Conservation (phyloP, 176 grass and related monocot genomes). For the Raddia distichophylla region DNA sequence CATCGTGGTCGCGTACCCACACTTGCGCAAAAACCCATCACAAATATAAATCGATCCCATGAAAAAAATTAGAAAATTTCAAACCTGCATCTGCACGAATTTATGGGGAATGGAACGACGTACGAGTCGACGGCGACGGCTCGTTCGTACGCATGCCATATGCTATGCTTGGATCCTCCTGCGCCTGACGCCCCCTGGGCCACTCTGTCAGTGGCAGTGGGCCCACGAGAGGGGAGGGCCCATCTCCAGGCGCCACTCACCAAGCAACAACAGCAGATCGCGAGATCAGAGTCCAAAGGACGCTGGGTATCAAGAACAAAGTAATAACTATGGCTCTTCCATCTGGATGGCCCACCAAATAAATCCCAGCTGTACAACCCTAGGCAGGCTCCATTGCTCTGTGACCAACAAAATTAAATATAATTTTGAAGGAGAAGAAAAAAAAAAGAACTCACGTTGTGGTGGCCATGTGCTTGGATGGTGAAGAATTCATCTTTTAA, state of each 20-base stretch:
- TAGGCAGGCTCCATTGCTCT: background rate
- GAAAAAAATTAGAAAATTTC: background rate
- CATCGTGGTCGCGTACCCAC: too few relatives aligned
- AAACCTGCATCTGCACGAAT: background rate
- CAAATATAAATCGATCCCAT: background rate
- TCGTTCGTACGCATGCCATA: background rate
- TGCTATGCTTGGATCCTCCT: background rate
- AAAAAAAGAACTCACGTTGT: background rate
- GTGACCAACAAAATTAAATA: background rate
- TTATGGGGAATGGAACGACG: background rate
- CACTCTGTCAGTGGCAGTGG: slow-evolving; percentile 6
- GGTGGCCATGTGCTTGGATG: background rate
- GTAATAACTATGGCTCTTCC: background rate
- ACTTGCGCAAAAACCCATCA: background rate
- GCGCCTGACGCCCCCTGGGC: background rate
- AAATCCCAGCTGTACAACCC: background rate
- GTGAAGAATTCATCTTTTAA: background rate
- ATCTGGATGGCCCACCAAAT: background rate
- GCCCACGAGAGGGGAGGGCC: background rate
- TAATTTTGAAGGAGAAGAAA: background rate
- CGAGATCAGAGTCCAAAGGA: background rate
- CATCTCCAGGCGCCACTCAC: background rate
- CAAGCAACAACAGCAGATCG: background rate
- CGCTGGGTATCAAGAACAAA: background rate
- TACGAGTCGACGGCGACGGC: background rate